A percentile compares a stretch with the other conserved stretches of the same genome.
These are phyloP conservation scores for Tricholoma matsutake DNA, from an alignment of 768 basidiomycete genomes.

Conservation along the genomic window DNA sequence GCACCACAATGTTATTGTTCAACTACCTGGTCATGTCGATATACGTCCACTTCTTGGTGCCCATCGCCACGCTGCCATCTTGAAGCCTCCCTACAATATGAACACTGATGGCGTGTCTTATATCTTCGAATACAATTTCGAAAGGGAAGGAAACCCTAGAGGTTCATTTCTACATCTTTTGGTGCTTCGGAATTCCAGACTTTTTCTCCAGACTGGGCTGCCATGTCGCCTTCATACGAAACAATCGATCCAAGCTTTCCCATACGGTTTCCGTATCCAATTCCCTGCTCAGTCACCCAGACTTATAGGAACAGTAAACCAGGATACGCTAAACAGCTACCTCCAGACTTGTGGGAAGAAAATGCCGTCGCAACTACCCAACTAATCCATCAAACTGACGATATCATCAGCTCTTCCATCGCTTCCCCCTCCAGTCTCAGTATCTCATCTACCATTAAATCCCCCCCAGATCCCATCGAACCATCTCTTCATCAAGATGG, in stretches of 20 bases:
- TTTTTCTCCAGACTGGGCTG: slow-evolving; percentile 13
- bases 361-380: neutral
- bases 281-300: slow-evolving; percentile 17
- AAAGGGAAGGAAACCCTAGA: slow-evolving; percentile 7
- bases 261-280: slow-evolving; percentile 24
- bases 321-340: slow-evolving; percentile 19
- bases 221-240: slow-evolving; percentile 10
- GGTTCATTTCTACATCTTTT: slow-evolving; percentile 1
- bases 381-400: neutral
- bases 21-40: slow-evolving; percentile 9
- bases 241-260: slow-evolving; percentile 18
- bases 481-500: neutral
- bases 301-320: slow-evolving; percentile 1
- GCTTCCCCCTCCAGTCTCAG: neutral
- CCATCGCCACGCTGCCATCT: slow-evolving; percentile 7
- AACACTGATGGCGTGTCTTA: slow-evolving; percentile 5
- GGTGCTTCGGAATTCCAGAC: neutral
- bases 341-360: neutral
- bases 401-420: neutral
- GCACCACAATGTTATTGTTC: slow-evolving; percentile 13
- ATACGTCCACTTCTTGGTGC: slow-evolving; percentile 10
- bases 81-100: slow-evolving; percentile 6
- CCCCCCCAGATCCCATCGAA: neutral
- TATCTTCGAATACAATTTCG: slow-evolving; percentile 16
- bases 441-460: neutral